Evolutionary conservation across 306 rosid genomes (phyloP), one percentile per base, ranked within the genome.

Genomic region (Cucumis melo): DNA sequence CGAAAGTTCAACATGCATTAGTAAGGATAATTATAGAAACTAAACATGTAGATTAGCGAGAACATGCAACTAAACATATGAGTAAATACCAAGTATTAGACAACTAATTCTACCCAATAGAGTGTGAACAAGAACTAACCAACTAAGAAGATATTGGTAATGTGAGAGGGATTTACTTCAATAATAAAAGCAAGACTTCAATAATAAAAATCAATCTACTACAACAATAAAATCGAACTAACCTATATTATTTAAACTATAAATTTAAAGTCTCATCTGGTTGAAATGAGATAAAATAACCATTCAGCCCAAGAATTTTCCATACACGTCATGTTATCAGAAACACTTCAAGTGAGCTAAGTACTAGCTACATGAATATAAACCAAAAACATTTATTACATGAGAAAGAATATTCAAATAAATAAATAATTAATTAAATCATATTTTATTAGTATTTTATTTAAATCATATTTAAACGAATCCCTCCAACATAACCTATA

Each of bases 111-210:
- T 58, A 61, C 81, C 78, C 78, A 80, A 73, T 62, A 20, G 61
- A 38, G 41, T 80, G 71, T 44, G 29, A 41, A 38, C 72, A 11
- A 39, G 50, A 48, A 51, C 72, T 74, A 81, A 75, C 58, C 72
- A 80, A 68, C 84, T 74, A 78, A 79, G 42, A 79, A 41, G 77
- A 78, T 75, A 63, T 46, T 62, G 82, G 81, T 83, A 82, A 85
- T 81, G 84, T 82, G 81, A 61, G 84, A 78, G 27, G 78, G 59
- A 62, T 57, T 81, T 54, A 79, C 77, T n/a, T n/a, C n/a, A n/a
- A n/a, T n/a, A n/a, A n/a, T n/a, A n/a, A n/a, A n/a, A n/a, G n/a
- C n/a, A n/a, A n/a, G n/a, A n/a, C n/a, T n/a, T n/a, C n/a, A n/a
- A n/a, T n/a, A n/a, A n/a, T 2, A 5, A 74, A 56, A 55, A 46